phyloP scores from a whole-genome alignment of 371 early-diverging fungal species.

The Catenaria anguillulae region DNA sequence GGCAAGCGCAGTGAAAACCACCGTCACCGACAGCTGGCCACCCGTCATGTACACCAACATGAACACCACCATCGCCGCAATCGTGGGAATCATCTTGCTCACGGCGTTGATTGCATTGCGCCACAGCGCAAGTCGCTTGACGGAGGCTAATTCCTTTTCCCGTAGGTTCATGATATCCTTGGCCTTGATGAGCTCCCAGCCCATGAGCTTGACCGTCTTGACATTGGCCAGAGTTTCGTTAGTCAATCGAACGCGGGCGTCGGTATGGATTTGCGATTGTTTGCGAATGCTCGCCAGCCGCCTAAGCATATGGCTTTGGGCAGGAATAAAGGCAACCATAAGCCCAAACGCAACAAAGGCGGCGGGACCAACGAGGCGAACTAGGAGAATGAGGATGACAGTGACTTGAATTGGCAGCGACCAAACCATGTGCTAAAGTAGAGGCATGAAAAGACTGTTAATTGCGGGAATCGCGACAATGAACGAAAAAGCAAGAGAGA shows the following conservation, averaged over 20 bases:
- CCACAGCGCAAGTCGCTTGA: conserved; percentile 21
- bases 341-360: conserved; percentile 73
- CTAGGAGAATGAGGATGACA: conserved; percentile 62
- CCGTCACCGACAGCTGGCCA: conserved; percentile 42
- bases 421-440: conserved; percentile 75
- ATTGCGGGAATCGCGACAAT: no score
- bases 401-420: conserved; percentile 79
- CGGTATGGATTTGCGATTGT: conserved; percentile 16
- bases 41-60: conserved; percentile 46
- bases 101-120: conserved; percentile 22
- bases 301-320: conserved; percentile 22
- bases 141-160: conserved; percentile 25
- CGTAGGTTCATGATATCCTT: conserved; percentile 19
- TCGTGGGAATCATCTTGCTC: conserved; percentile 40
- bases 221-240: conserved; percentile 9
- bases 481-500: no score
- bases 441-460: no score
- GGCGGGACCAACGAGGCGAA: conserved; percentile 64
- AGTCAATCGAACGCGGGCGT: conserved; percentile 52
- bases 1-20: conserved; percentile 45
- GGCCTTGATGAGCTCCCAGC: conserved; percentile 38
- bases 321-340: conserved; percentile 59
- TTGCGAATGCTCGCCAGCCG: not conserved
- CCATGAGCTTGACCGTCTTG: conserved; percentile 34
- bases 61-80: conserved; percentile 48